Base-by-base conservation (phyloP, 208 protist genomes). In the Acanthamoeba rhysodes region DNA sequence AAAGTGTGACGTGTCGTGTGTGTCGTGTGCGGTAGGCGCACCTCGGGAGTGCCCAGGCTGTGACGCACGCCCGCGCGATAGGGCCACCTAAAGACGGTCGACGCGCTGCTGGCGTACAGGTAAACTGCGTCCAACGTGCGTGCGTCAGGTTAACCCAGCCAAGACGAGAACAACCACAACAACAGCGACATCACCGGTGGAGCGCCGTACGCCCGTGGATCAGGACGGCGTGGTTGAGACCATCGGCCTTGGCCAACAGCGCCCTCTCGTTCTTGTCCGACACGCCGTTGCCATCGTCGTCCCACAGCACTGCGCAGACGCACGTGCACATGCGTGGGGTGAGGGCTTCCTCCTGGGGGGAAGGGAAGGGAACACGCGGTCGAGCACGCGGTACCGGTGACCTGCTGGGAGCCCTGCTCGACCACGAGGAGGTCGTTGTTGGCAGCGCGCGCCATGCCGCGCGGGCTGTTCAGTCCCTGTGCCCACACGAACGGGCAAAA, bases 351-450 rank as follows among this genome's bases (percentile, higher is more conserved):
- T n/a, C n/a, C n/a, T n/a, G n/a, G n/a, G n/a, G n/a, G n/a, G n/a
- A n/a, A n/a, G n/a, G n/a, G n/a, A n/a, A n/a, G n/a, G n/a, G n/a
- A n/a, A n/a, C n/a, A n/a, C n/a, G n/a, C n/a, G n/a, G n/a, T n/a
- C n/a, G 53, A 50, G 80, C 48, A 41, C 37, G 37, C 8, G 72
- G 16, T 88, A 88, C 80, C 80, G 41, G 80, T 88, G 37, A 88
- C 55, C 80, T 88, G 80, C 45, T 50, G 27, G 16, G 29, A 22
- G n/a, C 37, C 85, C 45, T 48, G 57, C 29, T 93, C 87, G 0
- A 93, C 59, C 20, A 93, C 87, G 48, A 93, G 53, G 45, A 93
- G 41, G 87, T 93, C 87, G 20, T 93, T 93, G 66, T 93, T 93
- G 10, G 87, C 34, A 1, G 87, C 87, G 14, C 57, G 62, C 48